Evolutionary conservation across 1,284 basidiomycete species (phyloP).

Genomic region (Stereum hirsutum): DNA sequence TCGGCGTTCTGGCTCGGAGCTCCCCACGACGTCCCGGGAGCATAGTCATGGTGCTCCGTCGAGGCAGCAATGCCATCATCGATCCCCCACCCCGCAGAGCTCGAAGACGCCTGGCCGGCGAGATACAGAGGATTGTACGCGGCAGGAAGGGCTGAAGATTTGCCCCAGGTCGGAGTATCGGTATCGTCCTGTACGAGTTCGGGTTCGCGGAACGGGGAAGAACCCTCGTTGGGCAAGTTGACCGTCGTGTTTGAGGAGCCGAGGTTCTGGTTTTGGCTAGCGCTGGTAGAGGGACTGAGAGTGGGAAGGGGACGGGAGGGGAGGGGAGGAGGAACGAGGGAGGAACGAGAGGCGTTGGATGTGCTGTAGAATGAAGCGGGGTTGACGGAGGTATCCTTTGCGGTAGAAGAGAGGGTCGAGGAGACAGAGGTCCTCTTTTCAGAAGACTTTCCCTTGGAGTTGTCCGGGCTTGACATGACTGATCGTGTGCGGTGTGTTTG

Average conservation of each 20-base stretch:
- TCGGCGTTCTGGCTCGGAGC: no score
- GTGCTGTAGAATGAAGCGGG: background rate
- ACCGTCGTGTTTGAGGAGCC: background rate
- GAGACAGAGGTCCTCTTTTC: background rate
- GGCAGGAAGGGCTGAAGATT: no score
- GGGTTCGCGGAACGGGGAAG: conserved; percentile 32
- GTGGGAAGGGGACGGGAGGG: background rate
- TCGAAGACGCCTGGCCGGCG: no score
- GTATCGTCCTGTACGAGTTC: conserved; percentile 32
- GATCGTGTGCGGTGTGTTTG: background rate
- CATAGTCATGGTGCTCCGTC: no score
- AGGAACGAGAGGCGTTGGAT: background rate
- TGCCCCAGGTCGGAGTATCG: no score
- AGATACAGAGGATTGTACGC: no score
- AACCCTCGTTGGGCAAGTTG: background rate
- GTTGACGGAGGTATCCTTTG: background rate
- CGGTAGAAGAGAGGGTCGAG: background rate
- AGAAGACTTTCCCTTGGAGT: background rate
- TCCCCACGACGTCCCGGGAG: conserved; percentile 11
- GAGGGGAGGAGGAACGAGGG: background rate
- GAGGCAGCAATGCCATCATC: conserved; percentile 1
- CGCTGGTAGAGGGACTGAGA: no score
- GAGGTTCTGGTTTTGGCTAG: no score
- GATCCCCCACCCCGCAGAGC: no score
- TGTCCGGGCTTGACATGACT: background rate